Evolutionary conservation across 78 protist genomes (phyloP).

Genomic region (Ministeria vibrans): DNA sequence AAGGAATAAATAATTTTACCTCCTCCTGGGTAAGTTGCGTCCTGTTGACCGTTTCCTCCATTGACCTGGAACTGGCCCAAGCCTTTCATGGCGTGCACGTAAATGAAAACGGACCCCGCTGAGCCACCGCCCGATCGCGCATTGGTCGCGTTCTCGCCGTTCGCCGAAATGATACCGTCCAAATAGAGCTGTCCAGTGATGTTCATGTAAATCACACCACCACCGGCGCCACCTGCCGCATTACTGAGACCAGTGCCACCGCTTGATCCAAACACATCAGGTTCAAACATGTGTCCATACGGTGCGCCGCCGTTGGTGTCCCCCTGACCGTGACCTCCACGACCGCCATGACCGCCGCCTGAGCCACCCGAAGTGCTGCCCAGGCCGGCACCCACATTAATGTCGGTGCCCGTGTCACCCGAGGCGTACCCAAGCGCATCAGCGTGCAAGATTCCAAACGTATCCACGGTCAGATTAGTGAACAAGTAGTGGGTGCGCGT

Average conservation of each 20-base stretch:
- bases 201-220: neutral
- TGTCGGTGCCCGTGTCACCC: neutral
- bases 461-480: neutral
- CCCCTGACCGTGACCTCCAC: neutral
- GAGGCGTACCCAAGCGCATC: neutral
- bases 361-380: neutral
- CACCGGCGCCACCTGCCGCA: neutral
- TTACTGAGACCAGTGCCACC: neutral
- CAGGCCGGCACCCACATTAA: neutral
- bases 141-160: neutral
- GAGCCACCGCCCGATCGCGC: neutral
- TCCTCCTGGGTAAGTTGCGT: too few relatives aligned
- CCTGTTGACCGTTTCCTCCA: neutral
- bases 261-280: neutral
- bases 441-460: neutral
- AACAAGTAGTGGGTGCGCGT: neutral
- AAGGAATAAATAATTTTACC: too few relatives aligned
- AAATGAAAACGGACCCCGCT: neutral
- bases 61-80: neutral
- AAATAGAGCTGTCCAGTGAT: neutral
- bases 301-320: neutral
- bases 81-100: neutral
- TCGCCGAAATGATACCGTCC: neutral
- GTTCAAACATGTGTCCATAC: neutral
- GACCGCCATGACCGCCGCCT: neutral